phyloP scores from a whole-genome alignment of 1,284 basidiomycete genomes.

The Irpex lacteus region DNA sequence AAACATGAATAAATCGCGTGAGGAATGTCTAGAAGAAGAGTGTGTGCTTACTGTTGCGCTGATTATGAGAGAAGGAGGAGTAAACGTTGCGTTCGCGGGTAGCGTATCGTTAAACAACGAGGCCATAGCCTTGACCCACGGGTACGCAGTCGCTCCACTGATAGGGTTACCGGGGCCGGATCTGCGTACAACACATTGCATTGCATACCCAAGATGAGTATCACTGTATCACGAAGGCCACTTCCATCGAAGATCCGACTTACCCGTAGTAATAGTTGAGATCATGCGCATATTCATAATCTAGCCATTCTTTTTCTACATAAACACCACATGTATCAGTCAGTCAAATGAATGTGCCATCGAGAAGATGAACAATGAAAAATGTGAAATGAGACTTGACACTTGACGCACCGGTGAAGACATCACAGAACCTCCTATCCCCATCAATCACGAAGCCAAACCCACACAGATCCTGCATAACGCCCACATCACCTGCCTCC shows the following conservation, averaged over 20 bases:
- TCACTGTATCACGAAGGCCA: neutral
- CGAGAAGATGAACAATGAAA: neutral
- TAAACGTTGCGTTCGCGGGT: conserved; percentile 25
- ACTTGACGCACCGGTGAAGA: conserved; percentile 16
- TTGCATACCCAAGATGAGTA: neutral
- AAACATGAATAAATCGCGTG: neutral
- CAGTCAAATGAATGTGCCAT: too few relatives aligned
- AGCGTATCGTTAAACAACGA: conserved; percentile 33
- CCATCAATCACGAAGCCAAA: conserved; percentile 37
- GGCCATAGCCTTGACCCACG: conserved; percentile 39
- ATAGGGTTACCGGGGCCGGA: conserved; percentile 43
- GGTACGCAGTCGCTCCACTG: conserved; percentile 36
- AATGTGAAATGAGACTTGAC: neutral
- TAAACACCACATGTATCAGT: neutral
- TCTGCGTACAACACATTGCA: conserved; percentile 14
- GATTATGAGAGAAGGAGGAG: conserved; percentile 39
- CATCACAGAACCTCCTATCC: conserved; percentile 36
- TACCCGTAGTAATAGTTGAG: conserved; percentile 48
- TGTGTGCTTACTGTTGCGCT: conserved; percentile 35
- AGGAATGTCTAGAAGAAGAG: too few relatives aligned
- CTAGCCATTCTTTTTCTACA: conserved; percentile 54
- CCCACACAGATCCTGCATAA: conserved; percentile 44
- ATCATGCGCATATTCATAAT: conserved; percentile 51
- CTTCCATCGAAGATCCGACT: conserved; percentile 1
- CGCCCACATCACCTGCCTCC: conserved; percentile 33